Conservation (phyloP, 2,329 filamentous ascomycete species). For the Drechmeria coniospora region DNA sequence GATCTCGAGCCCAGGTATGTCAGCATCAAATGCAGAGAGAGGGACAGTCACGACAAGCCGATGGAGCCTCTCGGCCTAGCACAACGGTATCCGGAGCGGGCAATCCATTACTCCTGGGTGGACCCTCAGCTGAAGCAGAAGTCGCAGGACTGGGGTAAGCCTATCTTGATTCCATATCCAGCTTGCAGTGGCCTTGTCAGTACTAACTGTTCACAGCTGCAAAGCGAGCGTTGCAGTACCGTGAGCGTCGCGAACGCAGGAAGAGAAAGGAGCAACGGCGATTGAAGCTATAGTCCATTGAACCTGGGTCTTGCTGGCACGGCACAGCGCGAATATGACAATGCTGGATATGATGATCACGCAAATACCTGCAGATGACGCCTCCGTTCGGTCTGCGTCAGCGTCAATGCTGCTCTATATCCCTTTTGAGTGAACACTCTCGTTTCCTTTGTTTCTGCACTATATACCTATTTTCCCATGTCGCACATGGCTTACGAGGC, state of each 20-base stretch:
- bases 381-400: too few species aligned
- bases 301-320: neutral
- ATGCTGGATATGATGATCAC: constrained; percentile 1
- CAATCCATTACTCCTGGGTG: constrained; percentile 30
- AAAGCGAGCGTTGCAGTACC: constrained; percentile 20
- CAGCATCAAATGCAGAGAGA: constrained; percentile 24
- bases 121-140: constrained; percentile 20
- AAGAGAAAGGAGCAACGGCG: constrained; percentile 23
- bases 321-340: constrained; percentile 3
- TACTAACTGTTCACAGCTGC: constrained; percentile 10
- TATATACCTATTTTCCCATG: too few species aligned
- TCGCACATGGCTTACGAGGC: too few species aligned
- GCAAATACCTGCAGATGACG: neutral
- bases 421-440: too few species aligned
- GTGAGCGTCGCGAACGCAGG: constrained; percentile 19
- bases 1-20: constrained; percentile 21
- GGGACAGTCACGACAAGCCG: constrained; percentile 20
- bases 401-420: too few species aligned
- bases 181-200: constrained; percentile 6
- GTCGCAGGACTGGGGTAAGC: constrained; percentile 26
- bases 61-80: constrained; percentile 21
- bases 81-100: constrained; percentile 31
- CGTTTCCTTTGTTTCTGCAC: too few species aligned
- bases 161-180: neutral
- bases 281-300: constrained; percentile 15